phyloP scores from a whole-genome alignment of 805 yeast genomes.

The Pichia insulana region DNA sequence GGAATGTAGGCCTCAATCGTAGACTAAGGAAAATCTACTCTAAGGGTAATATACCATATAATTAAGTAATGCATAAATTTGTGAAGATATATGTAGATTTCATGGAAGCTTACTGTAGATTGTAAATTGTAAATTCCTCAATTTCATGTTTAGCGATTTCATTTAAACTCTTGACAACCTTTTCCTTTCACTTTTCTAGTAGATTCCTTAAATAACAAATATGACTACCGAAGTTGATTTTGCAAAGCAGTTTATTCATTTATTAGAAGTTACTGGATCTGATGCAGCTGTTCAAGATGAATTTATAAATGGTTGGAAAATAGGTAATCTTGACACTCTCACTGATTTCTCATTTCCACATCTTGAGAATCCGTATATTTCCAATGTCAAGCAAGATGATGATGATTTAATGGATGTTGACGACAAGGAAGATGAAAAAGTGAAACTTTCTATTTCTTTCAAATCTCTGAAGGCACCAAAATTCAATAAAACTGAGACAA shows the following conservation, averaged over 20 bases:
- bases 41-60: conserved; percentile 20
- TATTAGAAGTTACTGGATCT: conserved; percentile 4
- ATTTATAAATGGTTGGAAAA: conserved; percentile 1
- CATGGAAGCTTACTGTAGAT: no score
- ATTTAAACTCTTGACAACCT: not conserved
- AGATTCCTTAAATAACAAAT: no score
- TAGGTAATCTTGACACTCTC: not conserved
- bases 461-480: conserved; percentile 72
- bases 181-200: not conserved
- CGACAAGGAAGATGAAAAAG: no score
- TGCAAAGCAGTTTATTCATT: conserved; percentile 30
- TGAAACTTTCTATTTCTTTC: conserved; percentile 22
- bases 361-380: conserved; percentile 3
- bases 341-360: conserved; percentile 7
- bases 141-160: no score
- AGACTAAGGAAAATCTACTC: conserved; percentile 20
- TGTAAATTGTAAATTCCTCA: no score
- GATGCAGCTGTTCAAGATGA: conserved; percentile 1
- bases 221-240: conserved; percentile 35
- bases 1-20: conserved; percentile 29
- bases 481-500: conserved; percentile 30
- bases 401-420: not conserved
- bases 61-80: not conserved
- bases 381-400: not conserved
- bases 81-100: no score